These are phyloP conservation scores for Colletotrichum higginsianum DNA, from an alignment of 2,329 filamentous ascomycete species.

Conservation along the genomic window DNA sequence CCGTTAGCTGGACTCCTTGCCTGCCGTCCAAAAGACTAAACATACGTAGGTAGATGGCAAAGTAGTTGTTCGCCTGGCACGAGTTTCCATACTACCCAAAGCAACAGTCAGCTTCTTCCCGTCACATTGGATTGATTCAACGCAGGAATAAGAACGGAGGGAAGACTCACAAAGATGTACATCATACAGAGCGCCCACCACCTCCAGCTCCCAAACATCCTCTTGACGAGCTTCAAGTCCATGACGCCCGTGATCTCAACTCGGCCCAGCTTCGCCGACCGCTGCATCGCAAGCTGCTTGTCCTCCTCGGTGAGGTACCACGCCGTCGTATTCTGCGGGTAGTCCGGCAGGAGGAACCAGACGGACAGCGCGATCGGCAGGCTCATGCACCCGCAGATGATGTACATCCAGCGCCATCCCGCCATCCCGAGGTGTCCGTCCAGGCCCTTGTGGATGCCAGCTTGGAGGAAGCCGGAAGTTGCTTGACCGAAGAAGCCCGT, in stretches of 20 bases:
- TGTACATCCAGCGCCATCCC: slow-evolving; percentile 53
- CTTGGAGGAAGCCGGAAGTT: slow-evolving; percentile 51
- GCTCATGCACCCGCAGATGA: slow-evolving; percentile 46
- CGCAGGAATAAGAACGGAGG: too few relatives aligned
- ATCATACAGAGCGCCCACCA: slow-evolving; percentile 50
- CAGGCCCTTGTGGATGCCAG: slow-evolving; percentile 48
- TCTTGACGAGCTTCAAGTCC: slow-evolving; percentile 44
- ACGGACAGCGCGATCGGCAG: slow-evolving; percentile 48
- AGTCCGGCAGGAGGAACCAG: slow-evolving; percentile 49
- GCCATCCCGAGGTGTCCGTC: slow-evolving; percentile 49
- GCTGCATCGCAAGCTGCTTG: slow-evolving; percentile 44
- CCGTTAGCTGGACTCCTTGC: neutral
- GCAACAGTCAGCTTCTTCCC: too few relatives aligned
- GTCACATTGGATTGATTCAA: too few relatives aligned
- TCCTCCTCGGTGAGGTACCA: slow-evolving; percentile 48
- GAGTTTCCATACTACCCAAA: slow-evolving; percentile 20
- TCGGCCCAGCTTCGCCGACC: slow-evolving; percentile 46
- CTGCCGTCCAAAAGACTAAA: rapidly evolving
- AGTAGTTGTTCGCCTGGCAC: slow-evolving; percentile 28
- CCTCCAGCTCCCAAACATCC: slow-evolving; percentile 47
- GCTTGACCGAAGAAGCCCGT: slow-evolving; percentile 48
- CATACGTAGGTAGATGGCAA: slow-evolving; percentile 28
- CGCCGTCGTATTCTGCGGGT: slow-evolving; percentile 47
- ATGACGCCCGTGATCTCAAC: slow-evolving; percentile 46
- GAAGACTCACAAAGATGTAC: slow-evolving; percentile 48